Conservation (phyloP, 331 rosid genomes). For the Prunus yedoensis region DNA sequence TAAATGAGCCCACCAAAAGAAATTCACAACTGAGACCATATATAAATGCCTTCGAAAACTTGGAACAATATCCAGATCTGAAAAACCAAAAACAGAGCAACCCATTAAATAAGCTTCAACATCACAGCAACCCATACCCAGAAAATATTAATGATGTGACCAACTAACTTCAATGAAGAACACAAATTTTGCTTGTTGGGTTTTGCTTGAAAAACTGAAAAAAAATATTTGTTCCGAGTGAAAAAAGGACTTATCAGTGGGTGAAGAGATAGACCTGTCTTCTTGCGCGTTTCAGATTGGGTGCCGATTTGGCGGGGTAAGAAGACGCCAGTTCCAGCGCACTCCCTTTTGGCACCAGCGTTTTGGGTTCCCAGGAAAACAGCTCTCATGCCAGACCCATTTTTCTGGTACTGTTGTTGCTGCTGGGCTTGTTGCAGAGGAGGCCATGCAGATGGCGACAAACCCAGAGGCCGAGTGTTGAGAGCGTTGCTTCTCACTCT, state of each 20-base stretch:
- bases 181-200: too few relatives aligned
- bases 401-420: conserved; percentile 17
- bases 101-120: neutral
- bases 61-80: conserved; percentile 3
- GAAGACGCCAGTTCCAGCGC: conserved; percentile 88
- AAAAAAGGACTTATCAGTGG: neutral
- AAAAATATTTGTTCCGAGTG: neutral
- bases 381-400: conserved; percentile 59
- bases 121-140: neutral
- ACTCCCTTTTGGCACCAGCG: conserved; percentile 44
- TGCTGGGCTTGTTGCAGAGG: conserved; percentile 48
- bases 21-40: neutral
- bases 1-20: neutral
- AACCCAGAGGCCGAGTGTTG: conserved; percentile 34
- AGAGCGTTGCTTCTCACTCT: conserved; percentile 30
- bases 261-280: conserved; percentile 36
- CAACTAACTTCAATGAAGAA: neutral
- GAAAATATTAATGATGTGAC: neutral
- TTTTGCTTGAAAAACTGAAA: neutral
- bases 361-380: conserved; percentile 35
- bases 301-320: conserved; percentile 62
- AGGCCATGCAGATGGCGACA: conserved; percentile 74
- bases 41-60: neutral
- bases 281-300: conserved; percentile 42
- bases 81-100: neutral